phyloP scores from a whole-genome alignment of 306 rosid species.

The Dalbergia cochinchinensis region DNA sequence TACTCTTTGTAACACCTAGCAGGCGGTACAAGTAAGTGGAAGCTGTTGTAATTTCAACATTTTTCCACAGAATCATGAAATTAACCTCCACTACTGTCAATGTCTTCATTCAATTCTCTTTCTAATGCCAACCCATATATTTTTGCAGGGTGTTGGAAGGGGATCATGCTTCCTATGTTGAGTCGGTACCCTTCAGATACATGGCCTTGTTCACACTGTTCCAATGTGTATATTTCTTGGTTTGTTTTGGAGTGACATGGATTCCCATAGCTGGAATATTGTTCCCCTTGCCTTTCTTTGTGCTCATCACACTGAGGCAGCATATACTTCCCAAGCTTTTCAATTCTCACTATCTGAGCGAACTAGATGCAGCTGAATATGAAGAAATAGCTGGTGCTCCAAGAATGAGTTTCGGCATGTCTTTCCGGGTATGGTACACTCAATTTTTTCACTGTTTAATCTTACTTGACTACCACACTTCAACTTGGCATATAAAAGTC shows the following conservation, averaged over 20 bases:
- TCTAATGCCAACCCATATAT: neutral
- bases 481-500: neutral
- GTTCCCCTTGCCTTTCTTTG: slow-evolving; percentile 86
- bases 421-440: slow-evolving; percentile 48
- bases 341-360: slow-evolving; percentile 60
- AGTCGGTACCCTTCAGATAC: slow-evolving; percentile 70
- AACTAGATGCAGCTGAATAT: slow-evolving; percentile 84
- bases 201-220: slow-evolving; percentile 70
- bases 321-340: slow-evolving; percentile 75
- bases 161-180: slow-evolving; percentile 83
- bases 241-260: slow-evolving; percentile 75
- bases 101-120: slow-evolving; percentile 2
- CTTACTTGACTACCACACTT: neutral
- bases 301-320: slow-evolving; percentile 73
- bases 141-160: slow-evolving; percentile 65
- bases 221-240: slow-evolving; percentile 72
- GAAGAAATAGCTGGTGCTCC: slow-evolving; percentile 73
- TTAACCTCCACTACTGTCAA: too few species aligned
- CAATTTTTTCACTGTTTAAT: neutral
- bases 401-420: slow-evolving; percentile 43
- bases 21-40: slow-evolving; percentile 70
- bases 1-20: slow-evolving; percentile 69
- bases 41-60: too few species aligned
- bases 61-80: too few species aligned
- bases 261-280: slow-evolving; percentile 86